Conservation (phyloP, 176 grass and related monocot species). For the Carex kokanica region DNA sequence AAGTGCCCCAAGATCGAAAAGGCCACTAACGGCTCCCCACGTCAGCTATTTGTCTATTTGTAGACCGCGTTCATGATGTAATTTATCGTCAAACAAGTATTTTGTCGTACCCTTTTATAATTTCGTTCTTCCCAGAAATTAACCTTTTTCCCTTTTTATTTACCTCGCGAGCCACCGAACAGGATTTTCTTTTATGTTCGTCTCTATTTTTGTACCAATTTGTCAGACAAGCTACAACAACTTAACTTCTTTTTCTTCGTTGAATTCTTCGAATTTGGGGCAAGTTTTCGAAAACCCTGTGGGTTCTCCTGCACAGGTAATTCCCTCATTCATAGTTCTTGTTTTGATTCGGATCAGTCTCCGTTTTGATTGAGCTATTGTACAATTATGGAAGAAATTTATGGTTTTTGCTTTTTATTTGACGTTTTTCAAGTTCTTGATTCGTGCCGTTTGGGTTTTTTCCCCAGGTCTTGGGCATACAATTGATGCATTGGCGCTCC, state of each 20-base stretch:
- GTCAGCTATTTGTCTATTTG: neutral
- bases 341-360: neutral
- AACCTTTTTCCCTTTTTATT: constrained; percentile 14
- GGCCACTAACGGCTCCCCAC: neutral
- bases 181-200: constrained; percentile 13
- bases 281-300: neutral
- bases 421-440: neutral
- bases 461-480: constrained; percentile 7
- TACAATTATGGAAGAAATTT: constrained; percentile 14
- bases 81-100: constrained; percentile 10
- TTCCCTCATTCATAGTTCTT: neutral
- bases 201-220: neutral
- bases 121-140: neutral
- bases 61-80: neutral
- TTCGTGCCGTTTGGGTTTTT: neutral
- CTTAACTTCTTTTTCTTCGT: neutral
- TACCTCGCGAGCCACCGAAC: neutral
- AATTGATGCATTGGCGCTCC: constrained; percentile 7
- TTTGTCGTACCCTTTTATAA: neutral
- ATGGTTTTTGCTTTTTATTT: neutral
- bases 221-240: constrained; percentile 9
- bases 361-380: neutral
- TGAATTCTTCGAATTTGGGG: neutral
- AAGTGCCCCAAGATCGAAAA: neutral
- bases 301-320: constrained; percentile 14